phyloP scores from a whole-genome alignment of 305 asterid species.

The Solanum hybrid region DNA sequence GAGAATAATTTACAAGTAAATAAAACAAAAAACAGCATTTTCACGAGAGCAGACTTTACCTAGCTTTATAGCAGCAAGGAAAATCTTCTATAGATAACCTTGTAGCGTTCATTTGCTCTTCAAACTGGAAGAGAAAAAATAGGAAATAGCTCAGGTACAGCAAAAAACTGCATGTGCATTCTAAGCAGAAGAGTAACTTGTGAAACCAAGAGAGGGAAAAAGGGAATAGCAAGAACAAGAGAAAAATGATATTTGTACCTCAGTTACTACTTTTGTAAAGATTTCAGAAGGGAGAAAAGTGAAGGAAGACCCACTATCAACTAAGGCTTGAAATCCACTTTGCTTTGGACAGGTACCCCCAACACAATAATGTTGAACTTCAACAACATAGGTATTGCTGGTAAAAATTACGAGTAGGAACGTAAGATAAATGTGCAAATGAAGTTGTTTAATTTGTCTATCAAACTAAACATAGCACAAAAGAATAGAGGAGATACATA shows the following conservation, averaged over 20 bases:
- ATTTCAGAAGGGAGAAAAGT: conserved; percentile 46
- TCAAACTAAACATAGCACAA: background rate
- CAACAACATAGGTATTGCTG: conserved; percentile 42
- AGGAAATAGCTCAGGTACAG: background rate
- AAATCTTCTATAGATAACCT: conserved; percentile 32
- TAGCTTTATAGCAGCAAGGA: conserved; percentile 52
- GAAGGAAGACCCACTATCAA: conserved; percentile 80
- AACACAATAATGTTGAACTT: conserved; percentile 50
- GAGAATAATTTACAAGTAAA: conserved; percentile 14
- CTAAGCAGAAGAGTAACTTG: background rate
- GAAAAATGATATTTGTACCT: conserved; percentile 31
- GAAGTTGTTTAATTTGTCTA: background rate
- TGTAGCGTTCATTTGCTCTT: conserved; percentile 37
- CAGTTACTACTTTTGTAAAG: conserved; percentile 41
- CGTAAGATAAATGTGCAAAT: background rate
- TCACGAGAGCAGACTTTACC: conserved; percentile 30
- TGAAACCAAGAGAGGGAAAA: background rate
- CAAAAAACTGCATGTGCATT: background rate
- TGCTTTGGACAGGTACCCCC: conserved; percentile 42
- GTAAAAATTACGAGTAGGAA: background rate
- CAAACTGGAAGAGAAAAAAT: conserved; percentile 33
- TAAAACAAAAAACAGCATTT: background rate
- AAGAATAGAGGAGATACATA: conserved; percentile 17
- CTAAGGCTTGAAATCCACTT: conserved; percentile 47
- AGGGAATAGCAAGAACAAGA: background rate